A percentile compares a stretch with the other conserved stretches of the same genome.
Conservation (phyloP, 768 basidiomycete species). For the Boletellus emodensis region DNA sequence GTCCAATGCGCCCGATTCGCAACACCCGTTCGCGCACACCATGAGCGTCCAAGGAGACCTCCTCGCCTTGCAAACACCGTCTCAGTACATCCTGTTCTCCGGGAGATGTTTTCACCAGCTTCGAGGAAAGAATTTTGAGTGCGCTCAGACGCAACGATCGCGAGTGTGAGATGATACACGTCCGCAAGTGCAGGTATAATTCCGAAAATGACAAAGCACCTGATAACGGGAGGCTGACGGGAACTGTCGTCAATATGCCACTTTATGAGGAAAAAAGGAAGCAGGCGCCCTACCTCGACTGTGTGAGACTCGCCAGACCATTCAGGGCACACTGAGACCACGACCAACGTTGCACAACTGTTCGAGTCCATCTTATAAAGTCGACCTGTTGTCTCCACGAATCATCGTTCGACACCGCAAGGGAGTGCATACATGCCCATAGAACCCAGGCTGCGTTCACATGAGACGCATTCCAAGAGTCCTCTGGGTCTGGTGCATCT, state of each 20-base stretch:
- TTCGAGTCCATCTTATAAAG: constrained; percentile 45
- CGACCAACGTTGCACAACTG: constrained; percentile 48
- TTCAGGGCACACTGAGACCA: constrained; percentile 55
- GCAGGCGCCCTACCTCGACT: constrained; percentile 39
- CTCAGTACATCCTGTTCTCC: constrained; percentile 53
- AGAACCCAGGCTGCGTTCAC: constrained; percentile 52
- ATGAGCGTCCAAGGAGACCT: constrained; percentile 70
- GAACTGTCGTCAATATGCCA: neutral
- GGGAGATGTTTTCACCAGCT: constrained; percentile 40
- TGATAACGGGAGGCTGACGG: constrained; percentile 17
- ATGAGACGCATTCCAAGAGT: constrained; percentile 31
- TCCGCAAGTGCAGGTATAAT: constrained; percentile 50
- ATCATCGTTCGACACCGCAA: constrained; percentile 35
- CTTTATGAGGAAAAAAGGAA: neutral
- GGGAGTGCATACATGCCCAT: constrained; percentile 53
- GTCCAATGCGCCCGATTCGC: constrained; percentile 67
- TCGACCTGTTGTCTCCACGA: constrained; percentile 51
- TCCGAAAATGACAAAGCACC: constrained; percentile 38
- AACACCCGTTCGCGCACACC: constrained; percentile 84
- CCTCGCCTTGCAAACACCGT: constrained; percentile 75
- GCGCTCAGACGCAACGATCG: constrained; percentile 58
- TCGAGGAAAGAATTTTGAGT: constrained; percentile 59
- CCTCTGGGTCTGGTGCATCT: constrained; percentile 23
- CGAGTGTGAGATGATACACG: constrained; percentile 69
- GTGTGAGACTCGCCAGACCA: constrained; percentile 47